Evolutionary conservation across 2,329 filamentous ascomycete species (phyloP).

Genomic region (Dactylonectria macrodidyma): DNA sequence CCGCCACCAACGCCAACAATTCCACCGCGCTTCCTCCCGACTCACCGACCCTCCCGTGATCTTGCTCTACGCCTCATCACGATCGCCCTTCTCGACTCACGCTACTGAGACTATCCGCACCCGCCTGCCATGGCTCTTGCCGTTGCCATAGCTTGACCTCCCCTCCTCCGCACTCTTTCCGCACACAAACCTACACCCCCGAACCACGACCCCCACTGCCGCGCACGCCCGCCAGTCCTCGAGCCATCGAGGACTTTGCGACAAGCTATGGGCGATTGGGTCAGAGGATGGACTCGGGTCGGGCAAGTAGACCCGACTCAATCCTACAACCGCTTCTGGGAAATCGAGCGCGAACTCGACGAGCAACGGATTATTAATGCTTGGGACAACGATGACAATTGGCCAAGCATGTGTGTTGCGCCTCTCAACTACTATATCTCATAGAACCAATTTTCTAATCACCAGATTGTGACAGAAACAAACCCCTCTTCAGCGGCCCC

Average conservation of each 20-base stretch:
- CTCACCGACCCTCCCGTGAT: neutral
- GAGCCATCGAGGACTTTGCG: neutral
- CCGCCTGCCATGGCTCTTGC: conserved; percentile 28
- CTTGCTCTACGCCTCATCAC: neutral
- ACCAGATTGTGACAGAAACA: conserved; percentile 42
- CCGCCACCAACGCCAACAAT: neutral
- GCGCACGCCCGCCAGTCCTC: neutral
- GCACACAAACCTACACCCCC: neutral
- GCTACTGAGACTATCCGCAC: neutral
- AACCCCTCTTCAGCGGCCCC: conserved; percentile 48
- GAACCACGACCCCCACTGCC: neutral
- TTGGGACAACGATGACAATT: conserved; percentile 52
- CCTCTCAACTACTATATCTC: neutral
- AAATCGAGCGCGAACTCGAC: conserved; percentile 49
- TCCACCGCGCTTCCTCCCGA: neutral
- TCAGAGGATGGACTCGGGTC: conserved; percentile 52
- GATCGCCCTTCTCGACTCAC: neutral
- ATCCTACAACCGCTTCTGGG: conserved; percentile 42
- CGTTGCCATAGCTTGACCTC: conserved; percentile 22
- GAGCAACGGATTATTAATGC: conserved; percentile 50
- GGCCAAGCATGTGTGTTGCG: conserved; percentile 52
- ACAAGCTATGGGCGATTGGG: conserved; percentile 49
- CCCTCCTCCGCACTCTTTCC: neutral
- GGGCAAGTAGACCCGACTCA: conserved; percentile 45
- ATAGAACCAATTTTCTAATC: conserved; percentile 21